Percentiles rank a stretch among this genome's conserved stretches.
phyloP scores from a whole-genome alignment of 2,329 filamentous ascomycete species.

The Fusarium sp. region DNA sequence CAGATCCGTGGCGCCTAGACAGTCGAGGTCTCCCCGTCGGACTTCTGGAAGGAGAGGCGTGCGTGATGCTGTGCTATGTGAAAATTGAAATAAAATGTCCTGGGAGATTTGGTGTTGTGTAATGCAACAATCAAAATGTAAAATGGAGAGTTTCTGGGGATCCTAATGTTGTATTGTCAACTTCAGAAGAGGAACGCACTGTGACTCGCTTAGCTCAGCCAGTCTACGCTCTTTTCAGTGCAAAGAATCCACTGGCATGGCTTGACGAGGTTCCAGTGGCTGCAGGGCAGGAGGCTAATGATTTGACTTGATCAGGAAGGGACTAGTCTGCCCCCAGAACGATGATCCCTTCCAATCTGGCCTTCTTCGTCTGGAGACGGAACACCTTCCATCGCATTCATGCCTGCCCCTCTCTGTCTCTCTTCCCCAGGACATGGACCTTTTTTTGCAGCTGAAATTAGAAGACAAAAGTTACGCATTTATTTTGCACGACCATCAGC shows the following conservation, averaged over 20 bases:
- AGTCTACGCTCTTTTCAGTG: conserved; percentile 26
- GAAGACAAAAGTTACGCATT: conserved; percentile 5
- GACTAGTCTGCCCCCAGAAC: not conserved
- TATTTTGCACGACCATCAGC: not conserved
- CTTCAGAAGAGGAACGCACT: conserved; percentile 17
- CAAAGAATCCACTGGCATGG: conserved; percentile 24
- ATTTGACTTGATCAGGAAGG: not conserved
- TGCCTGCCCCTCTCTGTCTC: conserved; percentile 32
- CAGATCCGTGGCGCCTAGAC: conserved; percentile 34
- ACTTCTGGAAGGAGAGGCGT: conserved; percentile 19
- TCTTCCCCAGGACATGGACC: conserved; percentile 1
- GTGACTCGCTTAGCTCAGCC: conserved; percentile 42
- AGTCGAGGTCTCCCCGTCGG: conserved; percentile 20
- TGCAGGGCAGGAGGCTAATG: conserved; percentile 34
- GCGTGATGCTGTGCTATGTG: conserved; percentile 27
- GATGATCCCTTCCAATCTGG: conserved; percentile 33
- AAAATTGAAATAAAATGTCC: conserved; percentile 10
- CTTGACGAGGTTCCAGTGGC: conserved; percentile 37
- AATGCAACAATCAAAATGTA: conserved; percentile 21
- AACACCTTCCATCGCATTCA: conserved; percentile 30
- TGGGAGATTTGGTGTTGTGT: conserved; percentile 24
- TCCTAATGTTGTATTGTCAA: not conserved
- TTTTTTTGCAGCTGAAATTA: not conserved
- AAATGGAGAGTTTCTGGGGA: not conserved
- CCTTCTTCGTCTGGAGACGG: conserved; percentile 25